Conservation (phyloP, 148 eudicot genomes). For the Agrostemma githago region DNA sequence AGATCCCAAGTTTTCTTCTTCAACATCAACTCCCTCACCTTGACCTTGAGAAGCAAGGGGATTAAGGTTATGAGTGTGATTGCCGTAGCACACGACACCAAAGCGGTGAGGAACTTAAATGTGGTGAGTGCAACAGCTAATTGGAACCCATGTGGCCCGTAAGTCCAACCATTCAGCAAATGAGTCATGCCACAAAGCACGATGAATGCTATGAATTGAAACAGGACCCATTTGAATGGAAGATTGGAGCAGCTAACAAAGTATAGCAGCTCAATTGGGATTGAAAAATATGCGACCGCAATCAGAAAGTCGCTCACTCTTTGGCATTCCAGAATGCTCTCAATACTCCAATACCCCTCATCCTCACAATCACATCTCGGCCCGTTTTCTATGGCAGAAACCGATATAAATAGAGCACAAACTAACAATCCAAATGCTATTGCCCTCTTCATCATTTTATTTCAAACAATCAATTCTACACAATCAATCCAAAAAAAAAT, state of each 20-base stretch:
- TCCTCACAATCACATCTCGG: constrained; percentile 66
- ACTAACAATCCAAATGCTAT: constrained; percentile 37
- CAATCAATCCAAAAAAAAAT: constrained; percentile 18
- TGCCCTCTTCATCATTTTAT: constrained; percentile 60
- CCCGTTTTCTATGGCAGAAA: constrained; percentile 37
- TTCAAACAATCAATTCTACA: constrained; percentile 5
- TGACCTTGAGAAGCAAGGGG: constrained; percentile 76
- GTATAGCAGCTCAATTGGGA: constrained; percentile 81
- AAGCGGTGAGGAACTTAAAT: constrained; percentile 73
- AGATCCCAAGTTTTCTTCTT: constrained; percentile 77
- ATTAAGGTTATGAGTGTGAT: constrained; percentile 73
- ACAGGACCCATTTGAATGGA: constrained; percentile 88
- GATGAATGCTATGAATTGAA: constrained; percentile 81
- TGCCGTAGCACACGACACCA: constrained; percentile 87
- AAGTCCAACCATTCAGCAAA: constrained; percentile 85
- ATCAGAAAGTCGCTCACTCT: constrained; percentile 79
- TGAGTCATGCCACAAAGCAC: constrained; percentile 96
- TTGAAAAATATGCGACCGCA: constrained; percentile 85
- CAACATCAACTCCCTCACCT: constrained; percentile 82
- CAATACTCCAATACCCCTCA: constrained; percentile 66
- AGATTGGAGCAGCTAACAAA: constrained; percentile 82
- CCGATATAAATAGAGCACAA: constrained; percentile 30
- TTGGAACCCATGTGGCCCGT: constrained; percentile 70
- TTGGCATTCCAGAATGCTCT: constrained; percentile 60
- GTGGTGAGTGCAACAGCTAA: constrained; percentile 65